These are phyloP conservation scores for Fagopyrum homotropicum DNA, from an alignment of 148 eudicot genomes.

Conservation along the genomic window DNA sequence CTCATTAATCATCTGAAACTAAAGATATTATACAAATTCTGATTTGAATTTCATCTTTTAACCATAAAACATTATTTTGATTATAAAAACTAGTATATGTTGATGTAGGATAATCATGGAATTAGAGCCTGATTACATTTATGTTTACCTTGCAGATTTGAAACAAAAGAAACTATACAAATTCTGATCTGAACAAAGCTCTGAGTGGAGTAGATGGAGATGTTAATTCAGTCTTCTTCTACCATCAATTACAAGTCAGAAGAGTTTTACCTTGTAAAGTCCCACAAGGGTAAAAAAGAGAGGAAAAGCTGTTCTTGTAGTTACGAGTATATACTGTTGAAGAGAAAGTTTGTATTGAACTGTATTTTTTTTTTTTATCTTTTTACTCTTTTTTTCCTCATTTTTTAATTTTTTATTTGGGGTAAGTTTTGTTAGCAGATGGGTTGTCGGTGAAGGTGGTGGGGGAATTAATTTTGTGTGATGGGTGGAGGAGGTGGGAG, in stretches of 20 bases:
- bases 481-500: conserved; percentile 21
- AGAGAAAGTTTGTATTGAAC: background rate
- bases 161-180: background rate
- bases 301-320: conserved; percentile 10
- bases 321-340: conserved; percentile 8
- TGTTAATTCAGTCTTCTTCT: conserved; percentile 12
- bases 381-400: background rate
- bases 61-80: background rate
- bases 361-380: background rate
- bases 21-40: too few relatives aligned
- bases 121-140: background rate
- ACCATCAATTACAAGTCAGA: conserved; percentile 6
- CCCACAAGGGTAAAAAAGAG: conserved; percentile 10
- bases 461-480: conserved; percentile 41
- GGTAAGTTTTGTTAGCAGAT: conserved; percentile 11
- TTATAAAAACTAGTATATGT: background rate
- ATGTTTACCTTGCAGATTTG: conserved; percentile 2
- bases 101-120: background rate
- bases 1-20: too few relatives aligned
- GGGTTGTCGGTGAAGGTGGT: conserved; percentile 30
- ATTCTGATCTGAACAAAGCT: conserved; percentile 6
- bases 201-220: conserved; percentile 4
- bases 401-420: conserved; percentile 16
- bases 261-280: background rate
- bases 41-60: background rate